Conservation (phyloP, 371 early-diverging fungal genomes). For the Caulochytrium protostelioides region DNA sequence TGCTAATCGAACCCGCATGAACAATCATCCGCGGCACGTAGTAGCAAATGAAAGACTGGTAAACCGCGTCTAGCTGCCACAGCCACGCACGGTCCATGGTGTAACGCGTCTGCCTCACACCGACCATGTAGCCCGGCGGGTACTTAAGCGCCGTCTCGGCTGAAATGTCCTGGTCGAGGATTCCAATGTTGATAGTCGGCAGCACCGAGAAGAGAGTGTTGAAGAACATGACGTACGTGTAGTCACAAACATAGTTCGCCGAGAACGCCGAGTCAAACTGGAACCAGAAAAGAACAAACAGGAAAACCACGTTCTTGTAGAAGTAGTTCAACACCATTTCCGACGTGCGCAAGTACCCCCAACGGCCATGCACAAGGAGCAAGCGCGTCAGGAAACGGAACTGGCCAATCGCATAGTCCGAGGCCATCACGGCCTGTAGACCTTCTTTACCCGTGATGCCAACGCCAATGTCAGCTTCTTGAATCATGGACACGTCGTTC, state of each 20-base stretch:
- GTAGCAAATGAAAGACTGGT: constrained; percentile 66
- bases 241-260: constrained; percentile 67
- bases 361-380: constrained; percentile 52
- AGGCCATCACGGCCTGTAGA: constrained; percentile 65
- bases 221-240: constrained; percentile 34
- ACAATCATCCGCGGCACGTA: constrained; percentile 37
- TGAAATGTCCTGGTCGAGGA: constrained; percentile 76
- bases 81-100: constrained; percentile 59
- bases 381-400: constrained; percentile 67
- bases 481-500: constrained; percentile 65
- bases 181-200: constrained; percentile 35
- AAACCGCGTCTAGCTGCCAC: constrained; percentile 59
- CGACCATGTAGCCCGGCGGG: constrained; percentile 67
- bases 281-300: constrained; percentile 38
- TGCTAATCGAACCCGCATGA: constrained; percentile 20
- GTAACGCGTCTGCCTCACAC: constrained; percentile 60
- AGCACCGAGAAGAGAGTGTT: constrained; percentile 24
- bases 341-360: constrained; percentile 71
- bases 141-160: constrained; percentile 43
- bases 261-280: constrained; percentile 39
- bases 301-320: constrained; percentile 81
- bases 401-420: constrained; percentile 73
- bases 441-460: constrained; percentile 87
- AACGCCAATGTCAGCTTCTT: constrained; percentile 82
- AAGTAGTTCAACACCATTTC: constrained; percentile 76